These are phyloP conservation scores for Lipomyces yamanashiensis DNA, from an alignment of 805 yeast species.

Conservation along the genomic window DNA sequence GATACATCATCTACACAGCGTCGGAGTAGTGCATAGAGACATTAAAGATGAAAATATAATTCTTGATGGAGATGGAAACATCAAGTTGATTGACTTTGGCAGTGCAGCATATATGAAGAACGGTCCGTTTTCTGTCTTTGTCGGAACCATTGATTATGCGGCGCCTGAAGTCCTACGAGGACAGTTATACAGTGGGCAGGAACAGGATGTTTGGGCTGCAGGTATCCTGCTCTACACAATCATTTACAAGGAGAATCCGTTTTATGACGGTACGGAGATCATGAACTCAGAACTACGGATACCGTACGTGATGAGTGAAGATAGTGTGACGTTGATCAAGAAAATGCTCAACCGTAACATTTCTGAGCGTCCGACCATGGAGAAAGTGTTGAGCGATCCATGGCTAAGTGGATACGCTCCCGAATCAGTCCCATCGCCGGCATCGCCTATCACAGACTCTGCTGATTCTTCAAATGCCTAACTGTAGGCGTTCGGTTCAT, in stretches of 20 bases:
- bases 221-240: constrained; percentile 90
- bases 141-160: constrained; percentile 96
- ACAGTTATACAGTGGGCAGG: constrained; percentile 84
- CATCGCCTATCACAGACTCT: not conserved
- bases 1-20: constrained; percentile 75
- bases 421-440: not conserved
- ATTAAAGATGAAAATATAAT: constrained; percentile 94
- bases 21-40: constrained; percentile 92
- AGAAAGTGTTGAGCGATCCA: constrained; percentile 67
- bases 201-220: constrained; percentile 97
- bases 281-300: constrained; percentile 84
- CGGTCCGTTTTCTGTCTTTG: constrained; percentile 97
- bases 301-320: constrained; percentile 65
- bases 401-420: constrained; percentile 57
- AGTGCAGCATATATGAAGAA: constrained; percentile 87
- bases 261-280: constrained; percentile 92
- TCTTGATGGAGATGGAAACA: constrained; percentile 73
- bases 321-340: constrained; percentile 64
- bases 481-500: not conserved
- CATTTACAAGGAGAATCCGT: constrained; percentile 92
- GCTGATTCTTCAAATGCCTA: not conserved
- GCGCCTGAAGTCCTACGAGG: constrained; percentile 96
- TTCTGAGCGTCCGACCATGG: constrained; percentile 70
- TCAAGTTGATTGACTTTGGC: constrained; percentile 92
- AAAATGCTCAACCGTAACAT: constrained; percentile 72